A percentile compares a stretch with the other conserved stretches of the same genome.
phyloP scores from a whole-genome alignment of 768 basidiomycete species.

The Mycena filopes region DNA sequence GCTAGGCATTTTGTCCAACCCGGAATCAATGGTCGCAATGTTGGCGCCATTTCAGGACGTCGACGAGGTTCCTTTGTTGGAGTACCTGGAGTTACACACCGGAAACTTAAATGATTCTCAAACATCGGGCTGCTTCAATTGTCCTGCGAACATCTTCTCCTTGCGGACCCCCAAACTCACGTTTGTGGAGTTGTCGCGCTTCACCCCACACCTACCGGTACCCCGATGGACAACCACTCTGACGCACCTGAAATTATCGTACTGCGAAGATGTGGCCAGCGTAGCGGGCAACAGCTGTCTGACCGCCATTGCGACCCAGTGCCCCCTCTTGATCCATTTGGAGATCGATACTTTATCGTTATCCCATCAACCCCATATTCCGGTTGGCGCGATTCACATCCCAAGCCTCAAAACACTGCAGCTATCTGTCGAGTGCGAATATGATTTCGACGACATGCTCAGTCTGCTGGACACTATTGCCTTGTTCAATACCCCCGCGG shows the following conservation, averaged over 20 bases:
- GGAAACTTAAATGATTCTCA: too few species aligned
- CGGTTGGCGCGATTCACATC: neutral
- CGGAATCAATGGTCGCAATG: too few species aligned
- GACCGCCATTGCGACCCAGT: neutral
- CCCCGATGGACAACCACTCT: constrained; percentile 8
- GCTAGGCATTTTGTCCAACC: neutral
- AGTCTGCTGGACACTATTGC: neutral
- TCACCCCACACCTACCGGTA: neutral
- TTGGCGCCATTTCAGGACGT: too few species aligned
- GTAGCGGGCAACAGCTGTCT: neutral
- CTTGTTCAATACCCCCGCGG: neutral
- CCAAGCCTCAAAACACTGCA: constrained; percentile 1
- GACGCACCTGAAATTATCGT: neutral
- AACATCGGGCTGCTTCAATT: too few species aligned
- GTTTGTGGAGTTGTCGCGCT: too few species aligned
- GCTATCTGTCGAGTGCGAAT: neutral
- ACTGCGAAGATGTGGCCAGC: neutral
- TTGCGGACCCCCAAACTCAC: neutral
- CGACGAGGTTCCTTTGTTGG: too few species aligned
- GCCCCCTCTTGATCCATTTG: neutral
- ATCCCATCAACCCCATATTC: too few species aligned
- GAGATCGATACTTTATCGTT: neutral
- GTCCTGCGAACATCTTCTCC: neutral
- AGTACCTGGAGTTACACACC: too few species aligned
- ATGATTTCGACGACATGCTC: neutral